These are phyloP conservation scores for Lepiota brunneoincarnata DNA, from an alignment of 768 basidiomycete genomes.

Conservation along the genomic window DNA sequence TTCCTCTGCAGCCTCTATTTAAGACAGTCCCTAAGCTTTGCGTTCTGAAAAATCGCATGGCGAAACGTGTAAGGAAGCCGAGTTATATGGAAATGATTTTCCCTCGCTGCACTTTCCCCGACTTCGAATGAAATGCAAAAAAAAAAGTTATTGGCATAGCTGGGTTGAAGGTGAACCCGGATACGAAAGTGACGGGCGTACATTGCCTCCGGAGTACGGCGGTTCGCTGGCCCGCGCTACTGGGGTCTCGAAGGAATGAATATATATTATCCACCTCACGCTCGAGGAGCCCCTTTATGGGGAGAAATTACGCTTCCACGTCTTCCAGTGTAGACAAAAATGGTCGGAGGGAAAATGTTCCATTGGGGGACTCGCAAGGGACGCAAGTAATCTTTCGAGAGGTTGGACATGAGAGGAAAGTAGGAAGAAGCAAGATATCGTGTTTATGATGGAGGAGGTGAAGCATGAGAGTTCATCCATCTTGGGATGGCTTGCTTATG, in stretches of 20 bases:
- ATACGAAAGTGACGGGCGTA: not conserved
- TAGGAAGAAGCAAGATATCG: conserved; percentile 59
- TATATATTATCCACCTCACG: conserved; percentile 57
- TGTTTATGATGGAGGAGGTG: conserved; percentile 61
- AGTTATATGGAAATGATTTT: too few species aligned
- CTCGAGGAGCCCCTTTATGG: conserved; percentile 66
- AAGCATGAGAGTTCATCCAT: conserved; percentile 57
- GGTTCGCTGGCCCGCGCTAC: conserved; percentile 38
- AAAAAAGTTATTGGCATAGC: too few species aligned
- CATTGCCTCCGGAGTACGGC: conserved; percentile 4
- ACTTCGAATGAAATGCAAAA: not conserved
- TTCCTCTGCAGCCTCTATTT: conserved; percentile 1
- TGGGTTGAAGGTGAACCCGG: too few species aligned
- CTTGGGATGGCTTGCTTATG: too few species aligned
- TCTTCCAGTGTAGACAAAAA: conserved; percentile 54
- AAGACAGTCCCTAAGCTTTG: too few species aligned
- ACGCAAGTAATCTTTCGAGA: conserved; percentile 58
- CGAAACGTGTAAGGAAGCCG: too few species aligned
- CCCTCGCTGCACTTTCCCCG: not conserved
- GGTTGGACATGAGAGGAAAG: conserved; percentile 60
- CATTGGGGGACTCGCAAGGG: conserved; percentile 59
- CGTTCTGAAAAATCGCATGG: too few species aligned
- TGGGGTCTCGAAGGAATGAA: conserved; percentile 55
- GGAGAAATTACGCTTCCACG: conserved; percentile 51
- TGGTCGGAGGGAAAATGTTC: conserved; percentile 51